phyloP scores from a whole-genome alignment of 345 rosid genomes.

The Eucalyptus paniculata region DNA sequence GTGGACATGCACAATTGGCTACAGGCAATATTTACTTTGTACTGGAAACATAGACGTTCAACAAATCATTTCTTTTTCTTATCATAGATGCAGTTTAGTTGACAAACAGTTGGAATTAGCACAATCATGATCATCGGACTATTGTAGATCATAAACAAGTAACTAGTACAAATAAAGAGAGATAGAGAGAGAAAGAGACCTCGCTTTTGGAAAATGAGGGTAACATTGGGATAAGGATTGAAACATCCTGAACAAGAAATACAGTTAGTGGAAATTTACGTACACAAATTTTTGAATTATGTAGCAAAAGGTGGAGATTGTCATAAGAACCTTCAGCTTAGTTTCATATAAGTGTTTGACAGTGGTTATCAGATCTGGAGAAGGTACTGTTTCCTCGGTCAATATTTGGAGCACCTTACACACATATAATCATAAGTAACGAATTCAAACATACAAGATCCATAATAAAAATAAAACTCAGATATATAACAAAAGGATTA shows the following conservation, averaged over 20 bases:
- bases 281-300: background rate
- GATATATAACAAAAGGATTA: background rate
- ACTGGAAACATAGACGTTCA: background rate
- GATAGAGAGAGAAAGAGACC: slow-evolving; percentile 30
- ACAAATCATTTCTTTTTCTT: background rate
- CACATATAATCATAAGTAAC: slow-evolving; percentile 5
- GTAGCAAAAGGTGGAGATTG: background rate
- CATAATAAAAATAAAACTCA: background rate
- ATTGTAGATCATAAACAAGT: background rate
- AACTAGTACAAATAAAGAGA: background rate
- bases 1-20: background rate
- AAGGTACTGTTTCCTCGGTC: slow-evolving; percentile 74
- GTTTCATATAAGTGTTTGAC: slow-evolving; percentile 92
- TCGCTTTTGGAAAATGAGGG: slow-evolving; percentile 87
- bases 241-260: slow-evolving; percentile 68
- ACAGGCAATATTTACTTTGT: background rate
- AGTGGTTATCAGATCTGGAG: slow-evolving; percentile 64
- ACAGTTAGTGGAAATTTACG: background rate
- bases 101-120: background rate
- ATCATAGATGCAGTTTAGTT: background rate
- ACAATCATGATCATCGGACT: background rate
- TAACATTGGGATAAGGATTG: slow-evolving; percentile 87
- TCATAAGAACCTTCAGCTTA: slow-evolving; percentile 60
- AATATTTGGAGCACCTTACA: slow-evolving; percentile 83
- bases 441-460: slow-evolving; percentile 1